Base-by-base conservation (phyloP, 2,329 filamentous ascomycete species). In the Trichoderma harzianum region DNA sequence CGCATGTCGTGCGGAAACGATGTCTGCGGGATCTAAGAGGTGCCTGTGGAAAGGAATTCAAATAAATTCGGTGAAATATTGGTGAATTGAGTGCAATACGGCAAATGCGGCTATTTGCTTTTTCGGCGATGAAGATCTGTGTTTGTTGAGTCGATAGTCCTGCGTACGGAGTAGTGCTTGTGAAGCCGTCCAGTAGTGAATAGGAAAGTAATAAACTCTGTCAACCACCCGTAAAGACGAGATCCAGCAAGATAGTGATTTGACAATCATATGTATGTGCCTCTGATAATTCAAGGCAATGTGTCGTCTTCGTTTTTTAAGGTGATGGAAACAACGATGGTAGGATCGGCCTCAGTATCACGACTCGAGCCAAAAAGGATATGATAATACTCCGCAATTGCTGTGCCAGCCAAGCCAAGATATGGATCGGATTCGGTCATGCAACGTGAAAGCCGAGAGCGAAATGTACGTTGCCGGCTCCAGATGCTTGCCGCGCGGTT, bases 1-100 rank as follows among this genome's bases (percentile, higher is more conserved):
- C 10, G 3, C 77, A 81, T 64, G 61, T 76, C 14, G 71, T 76
- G 43, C 36, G 34, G 7, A 67, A 34, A 28, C 51, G 62, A 14
- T 68, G 53, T 11, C 7, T 58, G 51, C 12, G 26, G 7, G 34
- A 68, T 24, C 34, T 14, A 24, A 6, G 43, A 55, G 34, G 36
- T 47, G 53, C 26, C 11, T 58, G 51, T 28, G 30, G n/a, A 14
- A 34, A n/a, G 30, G n/a, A 5, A 6, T 36, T 55, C 18, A 14
- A 6, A 7, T 66, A 8, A 51, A 34, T 2, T 14, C 6, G 26
- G 7, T 0, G 0, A n/a, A 16, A 6, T 7, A 11, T 21, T 51
- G 43, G 3, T 51, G 39, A 47, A 11, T 6, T 51, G 43, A 24
- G n/a, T 6, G 43, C n/a, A 51, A 21, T 47, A 47, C 18, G n/a